A percentile compares a stretch with the other conserved stretches of the same genome.
phyloP scores from a whole-genome alignment of 345 rosid species.

The Theobroma cacao region DNA sequence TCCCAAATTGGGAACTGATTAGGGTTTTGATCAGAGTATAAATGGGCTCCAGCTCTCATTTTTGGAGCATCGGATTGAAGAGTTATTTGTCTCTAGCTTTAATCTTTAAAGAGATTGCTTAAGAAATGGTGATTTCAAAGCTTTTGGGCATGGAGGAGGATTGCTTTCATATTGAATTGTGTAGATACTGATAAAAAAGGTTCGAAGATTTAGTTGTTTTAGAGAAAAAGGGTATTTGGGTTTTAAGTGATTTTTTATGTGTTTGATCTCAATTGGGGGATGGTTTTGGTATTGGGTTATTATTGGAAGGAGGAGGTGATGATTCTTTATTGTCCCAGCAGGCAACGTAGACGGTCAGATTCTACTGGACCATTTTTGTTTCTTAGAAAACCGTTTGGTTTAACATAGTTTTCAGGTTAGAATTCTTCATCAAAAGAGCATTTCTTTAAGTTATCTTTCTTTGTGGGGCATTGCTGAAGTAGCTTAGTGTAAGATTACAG shows the following conservation, averaged over 20 bases:
- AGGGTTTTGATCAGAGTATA: constrained; percentile 26
- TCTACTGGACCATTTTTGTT: constrained; percentile 28
- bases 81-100: constrained; percentile 11
- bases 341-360: constrained; percentile 23
- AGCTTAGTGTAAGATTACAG: constrained; percentile 4
- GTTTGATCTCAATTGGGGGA: constrained; percentile 26
- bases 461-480: constrained; percentile 16
- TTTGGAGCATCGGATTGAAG: constrained; percentile 17
- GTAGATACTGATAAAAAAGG: constrained; percentile 13
- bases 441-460: constrained; percentile 13
- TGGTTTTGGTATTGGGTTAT: constrained; percentile 27
- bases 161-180: constrained; percentile 28
- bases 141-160: constrained; percentile 46
- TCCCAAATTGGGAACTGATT: constrained; percentile 20
- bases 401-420: constrained; percentile 26
- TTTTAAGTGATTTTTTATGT: constrained; percentile 12
- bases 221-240: constrained; percentile 15
- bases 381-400: constrained; percentile 31
- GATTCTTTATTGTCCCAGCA: constrained; percentile 28
- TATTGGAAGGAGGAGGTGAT: constrained; percentile 30
- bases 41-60: constrained; percentile 18
- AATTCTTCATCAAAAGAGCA: constrained; percentile 12
- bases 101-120: constrained; percentile 25
- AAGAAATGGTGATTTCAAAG: background rate
- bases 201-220: constrained; percentile 11